phyloP scores from a whole-genome alignment of 2,329 filamentous ascomycete species.

The Gnomoniopsis sp. region DNA sequence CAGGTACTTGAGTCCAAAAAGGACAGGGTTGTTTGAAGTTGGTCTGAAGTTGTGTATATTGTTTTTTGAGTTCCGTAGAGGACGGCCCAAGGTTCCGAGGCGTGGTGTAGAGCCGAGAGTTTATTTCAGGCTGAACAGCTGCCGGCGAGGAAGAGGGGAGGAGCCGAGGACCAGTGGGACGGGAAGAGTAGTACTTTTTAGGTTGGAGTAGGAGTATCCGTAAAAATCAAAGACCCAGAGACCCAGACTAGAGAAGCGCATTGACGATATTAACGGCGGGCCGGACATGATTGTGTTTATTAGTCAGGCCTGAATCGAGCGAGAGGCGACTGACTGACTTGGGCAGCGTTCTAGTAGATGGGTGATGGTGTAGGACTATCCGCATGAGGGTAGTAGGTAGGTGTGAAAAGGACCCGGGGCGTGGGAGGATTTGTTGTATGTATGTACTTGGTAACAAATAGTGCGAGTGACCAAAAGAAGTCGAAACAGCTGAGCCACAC shows the following conservation, averaged over 20 bases:
- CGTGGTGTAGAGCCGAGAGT: neutral
- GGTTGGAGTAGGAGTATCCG: too few species aligned
- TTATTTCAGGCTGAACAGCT: neutral
- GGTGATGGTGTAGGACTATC: neutral
- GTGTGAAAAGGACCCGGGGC: too few species aligned
- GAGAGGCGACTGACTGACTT: neutral
- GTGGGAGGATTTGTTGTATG: too few species aligned
- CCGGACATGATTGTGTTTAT: conserved; percentile 1
- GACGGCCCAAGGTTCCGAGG: neutral
- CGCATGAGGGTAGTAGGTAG: neutral
- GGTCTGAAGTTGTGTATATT: too few species aligned
- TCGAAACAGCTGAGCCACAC: too few species aligned
- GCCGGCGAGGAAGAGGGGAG: neutral
- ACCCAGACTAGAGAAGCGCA: neutral
- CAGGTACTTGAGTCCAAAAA: neutral
- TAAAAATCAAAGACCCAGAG: neutral
- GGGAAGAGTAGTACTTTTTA: neutral
- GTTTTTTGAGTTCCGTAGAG: too few species aligned
- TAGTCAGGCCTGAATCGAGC: conserved; percentile 9
- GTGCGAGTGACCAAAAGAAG: too few species aligned
- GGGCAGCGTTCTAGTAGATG: neutral
- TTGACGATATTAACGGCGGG: neutral
- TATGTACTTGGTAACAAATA: too few species aligned
- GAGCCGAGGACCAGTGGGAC: neutral
- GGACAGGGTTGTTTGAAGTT: too few species aligned